phyloP scores from a whole-genome alignment of 169 alveolate species.

The Plasmodium malariae region DNA sequence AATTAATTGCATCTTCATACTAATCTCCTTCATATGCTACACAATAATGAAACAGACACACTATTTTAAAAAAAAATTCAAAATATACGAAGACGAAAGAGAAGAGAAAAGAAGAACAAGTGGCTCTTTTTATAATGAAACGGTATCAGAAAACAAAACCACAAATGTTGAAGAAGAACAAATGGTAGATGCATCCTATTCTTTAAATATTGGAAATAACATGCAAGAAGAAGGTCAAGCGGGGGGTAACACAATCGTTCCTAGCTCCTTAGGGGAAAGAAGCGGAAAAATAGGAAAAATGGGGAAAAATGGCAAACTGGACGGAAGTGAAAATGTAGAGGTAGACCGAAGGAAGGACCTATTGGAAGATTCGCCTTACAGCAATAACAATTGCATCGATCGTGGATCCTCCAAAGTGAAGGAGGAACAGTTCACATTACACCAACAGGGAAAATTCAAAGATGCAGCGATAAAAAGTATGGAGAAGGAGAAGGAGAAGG shows the following conservation, averaged over 20 bases:
- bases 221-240: too few species aligned
- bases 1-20: conserved; percentile 34
- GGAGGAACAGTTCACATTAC: too few species aligned
- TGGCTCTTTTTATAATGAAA: background rate
- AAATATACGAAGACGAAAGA: conserved; percentile 29
- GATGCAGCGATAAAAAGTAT: too few species aligned
- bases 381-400: too few species aligned
- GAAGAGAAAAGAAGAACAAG: background rate
- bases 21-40: conserved; percentile 40
- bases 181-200: background rate
- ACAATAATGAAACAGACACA: conserved; percentile 16
- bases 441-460: too few species aligned
- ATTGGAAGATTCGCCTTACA: too few species aligned
- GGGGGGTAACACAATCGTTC: too few species aligned
- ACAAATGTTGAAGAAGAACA: too few species aligned
- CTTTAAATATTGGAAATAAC: background rate
- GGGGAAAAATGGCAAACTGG: background rate
- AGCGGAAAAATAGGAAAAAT: background rate
- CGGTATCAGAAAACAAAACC: background rate
- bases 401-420: too few species aligned
- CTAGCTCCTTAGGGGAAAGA: too few species aligned
- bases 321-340: background rate
- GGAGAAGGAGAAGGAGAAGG: too few species aligned
- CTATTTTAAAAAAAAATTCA: conserved; percentile 35
- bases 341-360: too few species aligned